Base-by-base conservation (phyloP, 2,329 filamentous ascomycete genomes). In the Fonsecaea nubica region DNA sequence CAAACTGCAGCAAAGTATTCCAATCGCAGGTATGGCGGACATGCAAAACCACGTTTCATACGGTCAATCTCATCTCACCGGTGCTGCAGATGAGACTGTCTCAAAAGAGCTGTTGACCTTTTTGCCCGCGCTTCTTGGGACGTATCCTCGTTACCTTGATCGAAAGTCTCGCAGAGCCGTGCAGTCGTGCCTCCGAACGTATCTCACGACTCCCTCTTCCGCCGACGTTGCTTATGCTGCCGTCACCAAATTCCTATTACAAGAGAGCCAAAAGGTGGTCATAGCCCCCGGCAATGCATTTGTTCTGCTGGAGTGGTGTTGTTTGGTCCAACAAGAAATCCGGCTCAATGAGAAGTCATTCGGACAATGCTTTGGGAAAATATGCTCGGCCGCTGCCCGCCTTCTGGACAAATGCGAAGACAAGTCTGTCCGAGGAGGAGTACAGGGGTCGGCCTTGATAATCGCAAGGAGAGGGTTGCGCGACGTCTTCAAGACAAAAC, bases 301-400 rank as follows among this genome's bases (percentile, higher is more conserved):
- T 76, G 92, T 96, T 57, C 83, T 99, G 72, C 85, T 95, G 13
- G 92, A 97, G 78, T 99, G 94, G 94, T 92, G 89, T 77, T 91
- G 90, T 65, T 78, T 94, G 65, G 80, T 97, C 58, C 86, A 97
- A 72, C 89, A 93, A 74, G 85, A 90, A 65, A 83, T 93, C 32
- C 86, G 86, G 36, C 84, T 84, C 56, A 86, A 80, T 57, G 77
- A 86, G 33, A 85, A 87, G 58, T 83, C 83, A 74, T 88, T 89
- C 76, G 67, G 70, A 86, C 87, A 61, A 75, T 83, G 70, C 65
- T 76, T 80, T 48, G 74, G 84, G 69, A 88, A 92, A 38, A 80
- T 95, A 50, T 80, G 96, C 33, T 78, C 86, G 38, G 86, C 90
- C 57, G 84, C 90, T 76, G 91, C 92, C 30, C 88, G 89, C 75